Percentiles rank a stretch among this genome's conserved stretches.
Conservation (phyloP, 495 filamentous ascomycete species). For the Podospora comata region DNA sequence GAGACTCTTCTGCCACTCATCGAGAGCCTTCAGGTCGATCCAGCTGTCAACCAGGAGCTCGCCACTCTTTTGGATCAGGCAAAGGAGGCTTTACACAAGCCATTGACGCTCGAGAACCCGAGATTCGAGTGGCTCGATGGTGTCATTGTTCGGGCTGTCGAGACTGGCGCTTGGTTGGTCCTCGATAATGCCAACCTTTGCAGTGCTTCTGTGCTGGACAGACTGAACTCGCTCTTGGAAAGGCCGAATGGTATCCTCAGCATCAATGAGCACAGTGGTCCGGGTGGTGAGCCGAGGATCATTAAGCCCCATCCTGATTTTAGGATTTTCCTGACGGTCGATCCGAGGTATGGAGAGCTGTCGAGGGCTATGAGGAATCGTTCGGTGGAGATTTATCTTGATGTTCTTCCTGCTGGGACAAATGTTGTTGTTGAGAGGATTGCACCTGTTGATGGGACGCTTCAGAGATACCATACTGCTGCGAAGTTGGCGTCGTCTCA, state of each 20-base stretch:
- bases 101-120: conserved; percentile 57
- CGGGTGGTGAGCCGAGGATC: conserved; percentile 75
- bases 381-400: conserved; percentile 83
- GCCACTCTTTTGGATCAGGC: conserved; percentile 31
- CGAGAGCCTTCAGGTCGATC: conserved; percentile 27
- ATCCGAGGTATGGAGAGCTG: conserved; percentile 87
- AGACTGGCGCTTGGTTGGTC: conserved; percentile 86
- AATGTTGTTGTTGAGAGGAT: conserved; percentile 27
- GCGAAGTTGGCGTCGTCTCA: conserved; percentile 20
- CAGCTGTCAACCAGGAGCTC: conserved; percentile 29
- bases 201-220: conserved; percentile 88
- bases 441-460: conserved; percentile 41
- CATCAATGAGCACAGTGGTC: conserved; percentile 85
- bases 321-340: conserved; percentile 90
- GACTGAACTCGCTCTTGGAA: conserved; percentile 91
- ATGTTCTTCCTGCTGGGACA: conserved; percentile 26
- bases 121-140: conserved; percentile 97
- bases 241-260: conserved; percentile 74
- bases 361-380: conserved; percentile 97
- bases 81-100: conserved; percentile 39
- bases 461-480: conserved; percentile 38
- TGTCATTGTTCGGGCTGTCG: conserved; percentile 78
- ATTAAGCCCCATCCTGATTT: conserved; percentile 83
- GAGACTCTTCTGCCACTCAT: conserved; percentile 34
- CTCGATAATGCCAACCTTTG: conserved; percentile 97